Base-by-base conservation (phyloP, 2,329 filamentous ascomycete genomes). In the Colletotrichum trifolii region DNA sequence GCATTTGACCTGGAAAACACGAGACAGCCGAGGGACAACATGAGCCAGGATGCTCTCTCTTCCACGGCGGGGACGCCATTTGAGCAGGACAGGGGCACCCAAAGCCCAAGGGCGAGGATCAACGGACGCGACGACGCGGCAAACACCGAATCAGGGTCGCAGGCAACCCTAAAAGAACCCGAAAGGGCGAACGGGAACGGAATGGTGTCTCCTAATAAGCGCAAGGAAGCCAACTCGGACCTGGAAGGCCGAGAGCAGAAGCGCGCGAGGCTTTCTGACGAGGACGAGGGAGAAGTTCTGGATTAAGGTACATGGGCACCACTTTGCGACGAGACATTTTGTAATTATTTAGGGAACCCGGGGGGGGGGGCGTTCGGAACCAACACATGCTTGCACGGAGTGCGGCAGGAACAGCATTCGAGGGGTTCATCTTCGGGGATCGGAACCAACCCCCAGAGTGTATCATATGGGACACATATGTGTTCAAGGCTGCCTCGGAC, bases 1-100 rank as follows among this genome's bases (percentile, higher is more conserved):
- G 80, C 81, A 8, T 88, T 87, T 69, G 80, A 81, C 64, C 79
- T 89, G 47, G 85, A 87, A 70, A 83, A 80, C 60, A 88, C 86
- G 3, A 78, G 86, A 53, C 78, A 85, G 36, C 80, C 82, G 50
- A 81, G 80, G 5, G 81, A 84, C 61, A 72, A 73, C 4, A 70
- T 77, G 43, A 81, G 79, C 68, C 79, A 81, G 56, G 80, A 83
- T 7, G 78, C 76, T 12, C 73, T 77, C n/a, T 84, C 83, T 3
- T 84, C 83, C 55, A 79, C 78, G 17, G 81, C 81, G 34, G 82
- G 79, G 38, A 86, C 84, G 1, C 82, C 84, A 1, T 76, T 80
- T 68, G 78, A 81, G 48, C 74, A 77, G 10, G 83, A 86, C 38
- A 78, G 82, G 48, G 78, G 76, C 12, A 86, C 83, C 34, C 82